Percentiles rank a stretch among this genome's conserved stretches.
Evolutionary conservation across 495 filamentous ascomycete genomes (phyloP).

Genomic region (Oidiodendron maius): DNA sequence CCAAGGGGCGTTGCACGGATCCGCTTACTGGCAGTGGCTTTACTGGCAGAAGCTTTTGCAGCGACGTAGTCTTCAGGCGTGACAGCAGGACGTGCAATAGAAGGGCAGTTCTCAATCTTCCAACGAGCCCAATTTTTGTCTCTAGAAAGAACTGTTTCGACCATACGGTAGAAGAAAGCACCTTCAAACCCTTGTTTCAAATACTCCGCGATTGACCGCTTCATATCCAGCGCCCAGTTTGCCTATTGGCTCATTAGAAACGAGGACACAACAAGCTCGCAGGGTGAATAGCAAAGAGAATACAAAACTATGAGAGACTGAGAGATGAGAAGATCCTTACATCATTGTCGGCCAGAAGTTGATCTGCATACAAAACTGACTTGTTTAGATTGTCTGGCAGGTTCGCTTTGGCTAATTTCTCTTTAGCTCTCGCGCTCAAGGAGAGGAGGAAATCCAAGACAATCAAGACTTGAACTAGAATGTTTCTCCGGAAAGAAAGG

Average conservation of each 20-base stretch:
- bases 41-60: conserved; percentile 57
- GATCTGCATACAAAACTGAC: conserved; percentile 74
- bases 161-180: conserved; percentile 89
- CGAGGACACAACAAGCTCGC: neutral
- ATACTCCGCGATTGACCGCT: conserved; percentile 67
- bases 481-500: conserved; percentile 85
- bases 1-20: conserved; percentile 62
- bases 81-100: conserved; percentile 70
- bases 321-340: conserved; percentile 37
- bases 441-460: conserved; percentile 89
- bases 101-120: conserved; percentile 90
- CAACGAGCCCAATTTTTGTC: conserved; percentile 98
- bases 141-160: conserved; percentile 87
- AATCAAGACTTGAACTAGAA: conserved; percentile 90
- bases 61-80: conserved; percentile 57
- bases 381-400: conserved; percentile 52
- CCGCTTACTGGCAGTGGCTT: conserved; percentile 59
- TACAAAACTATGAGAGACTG: neutral
- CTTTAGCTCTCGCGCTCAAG: conserved; percentile 74
- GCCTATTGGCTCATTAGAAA: conserved; percentile 25
- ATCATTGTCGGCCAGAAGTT: conserved; percentile 74
- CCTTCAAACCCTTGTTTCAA: conserved; percentile 74
- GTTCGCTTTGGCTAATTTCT: conserved; percentile 62
- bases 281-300: neutral
- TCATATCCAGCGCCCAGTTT: conserved; percentile 73